Evolutionary conservation across 2,329 filamentous ascomycete genomes (phyloP).

Genomic region (Hysterium pulicare): DNA sequence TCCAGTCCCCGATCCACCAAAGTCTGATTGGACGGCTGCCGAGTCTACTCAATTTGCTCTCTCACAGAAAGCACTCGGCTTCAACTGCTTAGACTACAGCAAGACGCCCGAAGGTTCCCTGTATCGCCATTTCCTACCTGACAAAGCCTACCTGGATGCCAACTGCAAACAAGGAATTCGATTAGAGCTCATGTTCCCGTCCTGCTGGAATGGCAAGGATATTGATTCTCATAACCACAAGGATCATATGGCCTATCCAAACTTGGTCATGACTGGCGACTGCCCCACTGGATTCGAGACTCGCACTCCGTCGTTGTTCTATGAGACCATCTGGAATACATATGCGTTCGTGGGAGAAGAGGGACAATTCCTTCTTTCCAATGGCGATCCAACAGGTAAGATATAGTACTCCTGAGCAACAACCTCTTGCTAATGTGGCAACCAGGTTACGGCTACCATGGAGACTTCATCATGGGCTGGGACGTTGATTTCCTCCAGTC

Average conservation of each 20-base stretch:
- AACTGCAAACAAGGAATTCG: constrained; percentile 75
- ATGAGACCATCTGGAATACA: constrained; percentile 57
- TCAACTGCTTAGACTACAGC: constrained; percentile 91
- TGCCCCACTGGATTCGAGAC: constrained; percentile 54
- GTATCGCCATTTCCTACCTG: constrained; percentile 67
- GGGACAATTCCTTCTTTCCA: constrained; percentile 63
- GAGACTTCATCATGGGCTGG: constrained; percentile 71
- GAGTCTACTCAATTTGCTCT: constrained; percentile 69
- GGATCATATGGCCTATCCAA: constrained; percentile 63
- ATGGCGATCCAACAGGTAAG: constrained; percentile 71
- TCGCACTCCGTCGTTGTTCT: constrained; percentile 58
- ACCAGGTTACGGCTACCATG: constrained; percentile 67
- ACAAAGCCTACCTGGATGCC: constrained; percentile 70
- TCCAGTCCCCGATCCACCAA: constrained; percentile 63
- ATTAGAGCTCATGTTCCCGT: constrained; percentile 65
- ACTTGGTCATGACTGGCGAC: constrained; percentile 44
- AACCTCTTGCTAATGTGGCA: constrained; percentile 12
- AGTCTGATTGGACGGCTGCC: constrained; percentile 65
- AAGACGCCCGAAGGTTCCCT: constrained; percentile 63
- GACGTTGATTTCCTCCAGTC: constrained; percentile 61
- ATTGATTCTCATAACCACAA: constrained; percentile 51
- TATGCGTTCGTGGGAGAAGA: constrained; percentile 49
- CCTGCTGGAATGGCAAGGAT: constrained; percentile 63
- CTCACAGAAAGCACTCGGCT: constrained; percentile 78
- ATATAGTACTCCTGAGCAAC: constrained; percentile 33